These are phyloP conservation scores for Erythrobasidium hasegawianum DNA, from an alignment of 1,284 basidiomycete species.

Conservation along the genomic window DNA sequence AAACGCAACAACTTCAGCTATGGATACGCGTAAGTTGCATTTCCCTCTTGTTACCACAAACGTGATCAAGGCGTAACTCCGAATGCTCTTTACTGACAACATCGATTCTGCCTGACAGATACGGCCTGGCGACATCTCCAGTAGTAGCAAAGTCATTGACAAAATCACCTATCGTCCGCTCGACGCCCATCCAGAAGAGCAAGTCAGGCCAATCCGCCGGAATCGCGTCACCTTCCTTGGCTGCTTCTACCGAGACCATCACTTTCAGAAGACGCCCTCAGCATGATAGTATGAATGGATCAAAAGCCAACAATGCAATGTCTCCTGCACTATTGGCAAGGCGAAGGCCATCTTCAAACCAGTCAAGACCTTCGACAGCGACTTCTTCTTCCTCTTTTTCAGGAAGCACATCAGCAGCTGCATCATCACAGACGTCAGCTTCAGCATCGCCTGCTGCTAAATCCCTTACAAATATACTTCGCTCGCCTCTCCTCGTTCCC, in stretches of 20 bases:
- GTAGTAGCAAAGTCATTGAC: not conserved
- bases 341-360: not conserved
- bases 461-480: not conserved
- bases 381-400: constrained; percentile 8
- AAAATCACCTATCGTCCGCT: constrained; percentile 12
- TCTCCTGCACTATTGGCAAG: not conserved
- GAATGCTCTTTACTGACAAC: not conserved
- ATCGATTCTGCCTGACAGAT: not conserved
- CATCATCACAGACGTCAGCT: not conserved
- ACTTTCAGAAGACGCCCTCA: constrained; percentile 22
- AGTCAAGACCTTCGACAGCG: not conserved
- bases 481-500: not conserved
- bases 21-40: constrained; percentile 25
- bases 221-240: not conserved
- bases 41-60: not conserved
- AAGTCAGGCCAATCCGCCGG: not conserved
- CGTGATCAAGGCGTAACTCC: not conserved
- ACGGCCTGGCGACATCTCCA: not conserved
- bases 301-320: not conserved
- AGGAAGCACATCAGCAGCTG: constrained; percentile 14
- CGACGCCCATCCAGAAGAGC: not conserved
- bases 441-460: not conserved
- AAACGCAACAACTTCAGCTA: constrained; percentile 7
- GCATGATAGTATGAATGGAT: constrained; percentile 9
- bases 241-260: constrained; percentile 20